These are phyloP conservation scores for Pleurotus salmoneostramineus DNA, from an alignment of 768 basidiomycete species.

Conservation along the genomic window DNA sequence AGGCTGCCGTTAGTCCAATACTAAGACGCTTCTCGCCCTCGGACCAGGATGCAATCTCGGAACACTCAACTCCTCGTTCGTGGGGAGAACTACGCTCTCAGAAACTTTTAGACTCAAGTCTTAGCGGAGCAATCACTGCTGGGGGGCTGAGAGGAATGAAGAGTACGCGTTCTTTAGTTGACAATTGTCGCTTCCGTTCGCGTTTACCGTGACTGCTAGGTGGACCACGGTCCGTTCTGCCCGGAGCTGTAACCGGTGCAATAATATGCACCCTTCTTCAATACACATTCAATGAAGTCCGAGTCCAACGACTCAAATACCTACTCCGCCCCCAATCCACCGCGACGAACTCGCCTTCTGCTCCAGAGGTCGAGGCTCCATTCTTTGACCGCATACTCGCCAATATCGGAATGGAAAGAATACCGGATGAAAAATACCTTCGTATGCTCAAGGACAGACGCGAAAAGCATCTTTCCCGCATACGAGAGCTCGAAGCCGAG, in stretches of 20 bases:
- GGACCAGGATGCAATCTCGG: constrained; percentile 32
- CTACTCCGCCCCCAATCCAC: constrained; percentile 19
- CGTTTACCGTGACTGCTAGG: constrained; percentile 36
- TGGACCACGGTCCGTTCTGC: constrained; percentile 50
- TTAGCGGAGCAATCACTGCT: constrained; percentile 71
- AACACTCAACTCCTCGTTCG: constrained; percentile 21
- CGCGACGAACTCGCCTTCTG: constrained; percentile 12
- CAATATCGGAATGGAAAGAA: constrained; percentile 44
- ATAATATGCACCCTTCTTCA: constrained; percentile 62
- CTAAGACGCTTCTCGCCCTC: constrained; percentile 42
- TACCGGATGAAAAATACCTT: constrained; percentile 76
- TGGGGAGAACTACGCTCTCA: constrained; percentile 55
- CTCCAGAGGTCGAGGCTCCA: constrained; percentile 12
- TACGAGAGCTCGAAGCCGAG: constrained; percentile 52
- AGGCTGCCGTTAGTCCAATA: constrained; percentile 68
- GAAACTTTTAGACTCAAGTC: constrained; percentile 63
- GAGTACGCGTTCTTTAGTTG: constrained; percentile 38
- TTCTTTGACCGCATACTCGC: constrained; percentile 35
- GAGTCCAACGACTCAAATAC: constrained; percentile 55
- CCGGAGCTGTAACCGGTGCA: constrained; percentile 59
- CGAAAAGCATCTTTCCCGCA: constrained; percentile 48
- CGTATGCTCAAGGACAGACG: constrained; percentile 53
- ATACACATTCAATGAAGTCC: constrained; percentile 65
- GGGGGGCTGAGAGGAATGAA: constrained; percentile 50
- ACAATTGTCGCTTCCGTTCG: not conserved